Evolutionary conservation across 345 rosid genomes (phyloP), one percentile per base, ranked within the genome.

Genomic region (Salix koriyanagi): DNA sequence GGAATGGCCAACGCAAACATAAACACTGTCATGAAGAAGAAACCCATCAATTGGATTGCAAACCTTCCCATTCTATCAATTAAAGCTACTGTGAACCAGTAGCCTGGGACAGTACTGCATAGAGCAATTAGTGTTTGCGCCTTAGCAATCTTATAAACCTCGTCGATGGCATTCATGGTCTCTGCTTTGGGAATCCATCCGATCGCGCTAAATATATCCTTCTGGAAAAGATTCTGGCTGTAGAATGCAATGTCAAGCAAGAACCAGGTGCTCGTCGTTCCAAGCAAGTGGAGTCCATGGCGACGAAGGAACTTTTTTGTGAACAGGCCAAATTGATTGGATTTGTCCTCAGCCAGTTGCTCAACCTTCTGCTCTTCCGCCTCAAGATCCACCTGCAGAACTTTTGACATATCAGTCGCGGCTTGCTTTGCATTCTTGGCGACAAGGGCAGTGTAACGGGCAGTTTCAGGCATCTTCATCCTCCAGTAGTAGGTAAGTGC

Each of bases 1-100:
- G 98, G 98, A 65, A 93, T 91, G 14, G 98, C 94, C 4, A 91
- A 75, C 7, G 94, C 96, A 44, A 93, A 93, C 96, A 93, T 93
- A 54, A 93, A 93, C 12, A 91, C 94, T 13, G 96, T 93, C 97
- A 93, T 93, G 87, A 93, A 88, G 89, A 91, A 89, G 87, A 93
- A 93, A 10, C 96, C 96, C 90, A 91, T 91, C 89, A 93, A 58
- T 48, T 93, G 97, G 73, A 93, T 91, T 46, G 90, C 80, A 50
- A 93, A 93, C 76, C 97, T 81, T 50, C 94, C 97, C 0, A 93
- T 90, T 69, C 8, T 75, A 48, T 93, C 96, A 2, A 91, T 93
- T 2, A 93, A 69, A 1, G 86, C 84, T 0, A 93, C 97, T 0
- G 97, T 93, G 76, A 91, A 91, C 97, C 97, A 91, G 83, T 93